Evolutionary conservation across 768 basidiomycete species (phyloP), one percentile per base, ranked within the genome.

Genomic region (Mrakia hoshinonis): DNA sequence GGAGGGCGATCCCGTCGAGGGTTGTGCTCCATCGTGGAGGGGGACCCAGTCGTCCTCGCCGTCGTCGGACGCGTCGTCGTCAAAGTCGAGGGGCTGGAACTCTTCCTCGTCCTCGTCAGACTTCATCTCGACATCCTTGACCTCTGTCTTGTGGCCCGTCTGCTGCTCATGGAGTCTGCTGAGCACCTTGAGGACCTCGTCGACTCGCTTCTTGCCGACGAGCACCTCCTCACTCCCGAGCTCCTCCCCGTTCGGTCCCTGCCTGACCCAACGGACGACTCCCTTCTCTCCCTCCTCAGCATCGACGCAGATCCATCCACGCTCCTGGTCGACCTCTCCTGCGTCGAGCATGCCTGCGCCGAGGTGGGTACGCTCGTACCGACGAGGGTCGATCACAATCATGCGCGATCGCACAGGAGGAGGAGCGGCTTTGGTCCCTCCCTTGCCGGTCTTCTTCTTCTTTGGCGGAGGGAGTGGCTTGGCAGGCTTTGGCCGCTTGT

Each of bases 371-470:
- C 67, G 55, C 39, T 68, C 61, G 62, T 73, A 73, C 54, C 72
- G 60, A 43, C 67, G 24, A 20, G 72, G 72, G 38, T 73, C 72
- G 43, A 73, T 31, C 15, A 69, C 67, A 51, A 73, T 52, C 11
- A 34, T 13, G 5, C 72, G 60, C 13, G 72, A 67, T 1, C 72
- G 66, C 6, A n/a, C 31, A n/a, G 72, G 72, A 38, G 67, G 58
- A 7, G 48, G 46, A n/a, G 64, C 47, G 13, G 46, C 24, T 47
- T 66, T 66, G 15, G 46, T 26, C n/a, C 64, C 64, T 49, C 67
- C 52, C 52, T 68, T 68, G 43, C 72, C 66, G 11, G 72, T 68
- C 62, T 68, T 63, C 52, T 64, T 73, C 67, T 63, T 68, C 62
- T 73, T 68, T 12, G 58, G n/a, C 22, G 58, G 31, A 29, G 58